phyloP scores from a whole-genome alignment of 2,329 filamentous ascomycete genomes.

The Microdochium paspali region DNA sequence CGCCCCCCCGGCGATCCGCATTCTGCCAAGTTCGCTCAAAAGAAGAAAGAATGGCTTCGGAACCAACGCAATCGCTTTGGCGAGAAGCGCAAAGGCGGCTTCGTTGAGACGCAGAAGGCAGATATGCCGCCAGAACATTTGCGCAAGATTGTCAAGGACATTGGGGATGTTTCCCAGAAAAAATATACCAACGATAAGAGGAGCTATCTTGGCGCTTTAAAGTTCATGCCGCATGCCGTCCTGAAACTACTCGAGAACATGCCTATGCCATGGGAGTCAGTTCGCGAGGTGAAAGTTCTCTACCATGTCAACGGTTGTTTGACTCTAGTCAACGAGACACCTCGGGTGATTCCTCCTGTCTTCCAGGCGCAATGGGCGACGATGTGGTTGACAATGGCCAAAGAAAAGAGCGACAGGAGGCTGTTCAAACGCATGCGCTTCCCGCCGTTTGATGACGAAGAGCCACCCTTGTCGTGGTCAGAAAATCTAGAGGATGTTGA shows the following conservation, averaged over 20 bases:
- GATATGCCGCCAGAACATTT: conserved; percentile 98
- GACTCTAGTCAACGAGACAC: conserved; percentile 93
- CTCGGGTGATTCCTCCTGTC: conserved; percentile 92
- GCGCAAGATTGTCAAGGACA: conserved; percentile 96
- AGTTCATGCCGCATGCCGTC: conserved; percentile 99
- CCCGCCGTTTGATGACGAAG: conserved; percentile 96
- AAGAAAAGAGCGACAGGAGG: conserved; percentile 91
- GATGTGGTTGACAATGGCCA: conserved; percentile 98
- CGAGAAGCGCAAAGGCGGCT: conserved; percentile 93
- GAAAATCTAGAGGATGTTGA: conserved; percentile 99
- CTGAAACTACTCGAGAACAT: conserved; percentile 97
- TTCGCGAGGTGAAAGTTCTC: conserved; percentile 91
- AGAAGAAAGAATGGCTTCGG: conserved; percentile 98
- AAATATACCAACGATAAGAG: conserved; percentile 98
- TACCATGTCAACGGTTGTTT: conserved; percentile 98
- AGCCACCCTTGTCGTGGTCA: conserved; percentile 93
- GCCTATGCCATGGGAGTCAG: conserved; percentile 99
- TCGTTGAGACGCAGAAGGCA: conserved; percentile 95
- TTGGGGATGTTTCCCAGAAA: conserved; percentile 98
- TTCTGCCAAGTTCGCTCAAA: conserved; percentile 90
- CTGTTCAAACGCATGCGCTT: conserved; percentile 99
- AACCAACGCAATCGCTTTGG: conserved; percentile 86
- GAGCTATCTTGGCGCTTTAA: conserved; percentile 91
- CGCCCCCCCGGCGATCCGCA: conserved; percentile 73
- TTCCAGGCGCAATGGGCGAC: conserved; percentile 99